Base-by-base conservation (phyloP, 805 yeast species). In the Blastobotrys robertii region DNA sequence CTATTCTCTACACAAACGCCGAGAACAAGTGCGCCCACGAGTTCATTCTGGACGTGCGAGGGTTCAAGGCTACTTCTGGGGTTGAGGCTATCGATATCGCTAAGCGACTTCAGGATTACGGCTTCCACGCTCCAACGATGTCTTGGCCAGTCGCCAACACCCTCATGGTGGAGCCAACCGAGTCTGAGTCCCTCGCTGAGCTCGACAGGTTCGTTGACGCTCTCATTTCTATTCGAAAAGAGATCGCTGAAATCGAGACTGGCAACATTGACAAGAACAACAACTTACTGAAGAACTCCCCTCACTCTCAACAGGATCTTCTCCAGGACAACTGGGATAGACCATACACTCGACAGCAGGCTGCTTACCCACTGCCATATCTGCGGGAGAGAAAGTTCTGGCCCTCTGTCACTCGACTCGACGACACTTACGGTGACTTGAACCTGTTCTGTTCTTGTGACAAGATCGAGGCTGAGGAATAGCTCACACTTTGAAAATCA, bases 61-160 rank as follows among this genome's bases (percentile, higher is more conserved):
- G 80, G 30, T 85, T 81, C 69, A 87, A 88, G 65, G 63, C 73
- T 1, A 51, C 70, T 22, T 53, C 74, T 40, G 94, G 94, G 15
- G 71, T 90, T 43, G 97, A 92, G 66, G 97, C 97, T 14, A 85
- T 90, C 54, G 98, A 92, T 62, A 79, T 92, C 46, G 97, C 98
- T 44, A 92, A 92, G 70, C 78, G 98, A 64, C 72, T 92, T 47
- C 97, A 92, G 67, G 98, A 92, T 66, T 92, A 90, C 62, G 96
- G 97, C 0, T 92, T 92, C 77, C 98, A 92, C 65, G 96, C 96
- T 1, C 98, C 98, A 49, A 92, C 98, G 19, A 80, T 92, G 84
- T 92, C 97, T 2, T 92, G 92, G 84, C 98, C 98, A 8, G 94
- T 92, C 41, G 90, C 97, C 4, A 95, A 94, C 49, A 92, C 98